Conservation (phyloP, 345 rosid species). For the Eucalyptus sideroxylon region DNA sequence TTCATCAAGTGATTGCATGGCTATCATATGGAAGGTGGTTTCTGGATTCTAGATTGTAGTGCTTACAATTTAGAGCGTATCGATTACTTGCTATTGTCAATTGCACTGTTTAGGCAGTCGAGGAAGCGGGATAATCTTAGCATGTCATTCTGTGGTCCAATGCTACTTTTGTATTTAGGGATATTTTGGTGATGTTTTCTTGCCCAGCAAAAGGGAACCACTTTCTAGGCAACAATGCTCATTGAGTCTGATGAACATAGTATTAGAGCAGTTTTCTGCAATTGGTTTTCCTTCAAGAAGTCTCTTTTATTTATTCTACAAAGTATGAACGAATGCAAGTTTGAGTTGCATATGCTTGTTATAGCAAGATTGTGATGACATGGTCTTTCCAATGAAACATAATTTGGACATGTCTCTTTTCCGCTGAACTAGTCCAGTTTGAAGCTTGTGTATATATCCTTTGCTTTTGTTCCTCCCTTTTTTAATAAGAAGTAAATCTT, state of each 20-base stretch:
- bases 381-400: background rate
- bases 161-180: background rate
- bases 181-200: background rate
- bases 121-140: background rate
- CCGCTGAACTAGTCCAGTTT: background rate
- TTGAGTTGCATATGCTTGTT: background rate
- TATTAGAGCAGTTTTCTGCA: background rate
- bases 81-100: background rate
- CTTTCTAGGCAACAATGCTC: background rate
- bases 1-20: conserved; percentile 84
- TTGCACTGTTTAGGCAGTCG: background rate
- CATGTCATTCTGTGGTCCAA: background rate
- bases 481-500: background rate
- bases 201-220: background rate
- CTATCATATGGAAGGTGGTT: conserved; percentile 88
- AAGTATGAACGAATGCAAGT: background rate
- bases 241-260: background rate
- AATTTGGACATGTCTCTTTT: background rate
- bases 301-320: background rate
- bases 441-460: background rate
- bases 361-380: background rate
- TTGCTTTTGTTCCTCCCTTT: background rate
- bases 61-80: background rate
- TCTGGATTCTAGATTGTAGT: background rate
- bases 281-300: background rate